Evolutionary conservation across 805 yeast genomes (phyloP).

Genomic region (Saturnispora galanensis): DNA sequence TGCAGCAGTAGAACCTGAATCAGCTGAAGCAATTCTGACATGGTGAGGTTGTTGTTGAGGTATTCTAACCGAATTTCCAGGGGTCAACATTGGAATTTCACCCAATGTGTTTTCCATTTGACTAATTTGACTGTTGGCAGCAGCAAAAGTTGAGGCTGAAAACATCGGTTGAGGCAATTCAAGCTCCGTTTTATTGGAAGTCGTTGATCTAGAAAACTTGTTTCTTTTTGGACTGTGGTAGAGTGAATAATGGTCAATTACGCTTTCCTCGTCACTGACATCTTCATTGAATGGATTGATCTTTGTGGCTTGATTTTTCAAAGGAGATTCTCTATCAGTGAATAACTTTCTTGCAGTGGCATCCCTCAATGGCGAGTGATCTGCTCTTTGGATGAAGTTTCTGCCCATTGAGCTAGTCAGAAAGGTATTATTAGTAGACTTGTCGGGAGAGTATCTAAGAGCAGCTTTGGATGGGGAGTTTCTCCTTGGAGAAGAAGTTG

Average conservation of each 20-base stretch:
- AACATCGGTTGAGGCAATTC: slow-evolving; percentile 61
- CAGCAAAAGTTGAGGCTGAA: slow-evolving; percentile 53
- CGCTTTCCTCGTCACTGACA: slow-evolving; percentile 25
- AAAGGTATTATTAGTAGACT: slow-evolving; percentile 27
- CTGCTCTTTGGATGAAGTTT: slow-evolving; percentile 29
- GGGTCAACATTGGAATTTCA: slow-evolving; percentile 19
- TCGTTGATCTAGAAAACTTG: slow-evolving; percentile 29
- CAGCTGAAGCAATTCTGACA: slow-evolving; percentile 18
- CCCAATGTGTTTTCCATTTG: slow-evolving; percentile 17
- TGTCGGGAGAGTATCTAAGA: slow-evolving; percentile 35
- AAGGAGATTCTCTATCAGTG: slow-evolving; percentile 66
- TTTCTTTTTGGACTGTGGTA: slow-evolving; percentile 18
- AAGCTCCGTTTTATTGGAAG: slow-evolving; percentile 32
- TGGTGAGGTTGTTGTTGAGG: slow-evolving; percentile 9
- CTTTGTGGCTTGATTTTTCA: slow-evolving; percentile 41
- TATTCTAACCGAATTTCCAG: slow-evolving; percentile 9
- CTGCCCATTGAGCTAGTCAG: slow-evolving; percentile 29
- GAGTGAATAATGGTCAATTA: slow-evolving; percentile 26
- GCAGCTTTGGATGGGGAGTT: slow-evolving; percentile 30
- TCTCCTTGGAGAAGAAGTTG: slow-evolving; percentile 24
- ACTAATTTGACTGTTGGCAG: slow-evolving; percentile 33
- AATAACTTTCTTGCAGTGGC: slow-evolving; percentile 54
- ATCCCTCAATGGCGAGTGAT: slow-evolving; percentile 17
- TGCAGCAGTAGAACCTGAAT: slow-evolving; percentile 9
- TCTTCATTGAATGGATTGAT: slow-evolving; percentile 38